Conservation (phyloP, 345 rosid species). For the Combretum micranthum region DNA sequence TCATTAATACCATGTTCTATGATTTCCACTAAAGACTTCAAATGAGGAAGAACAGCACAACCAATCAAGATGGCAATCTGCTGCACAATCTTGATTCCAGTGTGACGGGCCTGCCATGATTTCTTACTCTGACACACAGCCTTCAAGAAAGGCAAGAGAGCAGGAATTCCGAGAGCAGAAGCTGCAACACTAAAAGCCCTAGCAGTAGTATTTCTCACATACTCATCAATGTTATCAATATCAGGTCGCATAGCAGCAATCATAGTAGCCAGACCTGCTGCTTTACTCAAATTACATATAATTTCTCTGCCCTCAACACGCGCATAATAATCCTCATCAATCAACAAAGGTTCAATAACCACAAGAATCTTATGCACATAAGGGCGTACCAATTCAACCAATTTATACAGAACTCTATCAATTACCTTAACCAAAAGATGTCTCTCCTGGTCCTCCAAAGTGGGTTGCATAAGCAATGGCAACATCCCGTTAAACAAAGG, state of each 20-base stretch:
- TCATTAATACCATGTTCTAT: slow-evolving; percentile 93
- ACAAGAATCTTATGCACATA: slow-evolving; percentile 97
- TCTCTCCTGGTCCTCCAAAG: slow-evolving; percentile 97
- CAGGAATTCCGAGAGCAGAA: slow-evolving; percentile 96
- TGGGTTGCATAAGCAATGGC: slow-evolving; percentile 97
- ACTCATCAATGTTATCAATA: slow-evolving; percentile 95
- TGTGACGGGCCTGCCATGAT: slow-evolving; percentile 99
- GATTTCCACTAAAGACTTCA: slow-evolving; percentile 87
- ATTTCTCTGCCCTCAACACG: slow-evolving; percentile 99
- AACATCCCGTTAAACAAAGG: slow-evolving; percentile 81
- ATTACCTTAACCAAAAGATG: slow-evolving; percentile 98
- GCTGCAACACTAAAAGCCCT: slow-evolving; percentile 99
- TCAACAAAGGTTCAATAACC: slow-evolving; percentile 94
- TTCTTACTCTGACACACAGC: slow-evolving; percentile 99
- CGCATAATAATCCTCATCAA: slow-evolving; percentile 99
- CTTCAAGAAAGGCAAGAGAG: slow-evolving; percentile 83
- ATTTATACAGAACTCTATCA: slow-evolving; percentile 83
- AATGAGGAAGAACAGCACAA: slow-evolving; percentile 96
- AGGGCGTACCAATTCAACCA: slow-evolving; percentile 97
- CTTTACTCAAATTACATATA: slow-evolving; percentile 93
- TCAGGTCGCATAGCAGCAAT: slow-evolving; percentile 99
- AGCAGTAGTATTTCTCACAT: slow-evolving; percentile 98
- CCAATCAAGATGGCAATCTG: slow-evolving; percentile 98
- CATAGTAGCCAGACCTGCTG: slow-evolving; percentile 99
- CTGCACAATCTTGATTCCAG: slow-evolving; percentile 99